A percentile compares a stretch with the other conserved stretches of the same genome.
Conservation (phyloP, 2,329 filamentous ascomycete genomes). For the Verticillium albo-atrum region DNA sequence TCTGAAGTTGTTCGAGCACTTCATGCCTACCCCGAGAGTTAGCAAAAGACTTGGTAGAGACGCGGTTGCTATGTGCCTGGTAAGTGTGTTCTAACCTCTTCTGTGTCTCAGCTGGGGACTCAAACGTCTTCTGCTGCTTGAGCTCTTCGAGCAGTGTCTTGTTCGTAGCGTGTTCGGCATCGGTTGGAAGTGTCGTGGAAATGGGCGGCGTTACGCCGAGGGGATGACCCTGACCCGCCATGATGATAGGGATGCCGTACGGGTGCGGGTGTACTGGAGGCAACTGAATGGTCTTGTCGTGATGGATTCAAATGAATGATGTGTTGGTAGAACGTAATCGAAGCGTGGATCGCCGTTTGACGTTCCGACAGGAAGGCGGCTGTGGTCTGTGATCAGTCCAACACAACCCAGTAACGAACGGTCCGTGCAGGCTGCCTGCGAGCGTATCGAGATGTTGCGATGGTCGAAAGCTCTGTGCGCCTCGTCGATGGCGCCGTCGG, state of each 20-base stretch:
- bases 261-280: neutral
- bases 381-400: neutral
- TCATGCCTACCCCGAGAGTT: constrained; percentile 45
- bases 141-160: constrained; percentile 79
- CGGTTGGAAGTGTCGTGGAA: constrained; percentile 70
- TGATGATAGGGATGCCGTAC: constrained; percentile 10
- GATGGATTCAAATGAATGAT: neutral
- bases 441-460: neutral
- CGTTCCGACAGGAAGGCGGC: neutral
- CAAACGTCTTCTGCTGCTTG: constrained; percentile 87
- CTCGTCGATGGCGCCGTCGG: neutral
- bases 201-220: constrained; percentile 80
- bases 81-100: constrained; percentile 56
- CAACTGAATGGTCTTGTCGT: neutral
- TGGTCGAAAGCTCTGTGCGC: neutral
- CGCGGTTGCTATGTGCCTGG: neutral
- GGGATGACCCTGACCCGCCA: constrained; percentile 33
- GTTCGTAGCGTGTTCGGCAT: constrained; percentile 71
- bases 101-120: constrained; percentile 74
- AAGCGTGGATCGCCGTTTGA: neutral
- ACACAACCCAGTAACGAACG: neutral
- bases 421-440: neutral
- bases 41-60: neutral
- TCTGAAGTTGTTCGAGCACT: constrained; percentile 73
- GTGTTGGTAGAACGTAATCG: neutral